A percentile compares a stretch with the other conserved stretches of the same genome.
These are phyloP conservation scores for Immersiella caudata DNA, from an alignment of 495 filamentous ascomycete species.

Conservation along the genomic window DNA sequence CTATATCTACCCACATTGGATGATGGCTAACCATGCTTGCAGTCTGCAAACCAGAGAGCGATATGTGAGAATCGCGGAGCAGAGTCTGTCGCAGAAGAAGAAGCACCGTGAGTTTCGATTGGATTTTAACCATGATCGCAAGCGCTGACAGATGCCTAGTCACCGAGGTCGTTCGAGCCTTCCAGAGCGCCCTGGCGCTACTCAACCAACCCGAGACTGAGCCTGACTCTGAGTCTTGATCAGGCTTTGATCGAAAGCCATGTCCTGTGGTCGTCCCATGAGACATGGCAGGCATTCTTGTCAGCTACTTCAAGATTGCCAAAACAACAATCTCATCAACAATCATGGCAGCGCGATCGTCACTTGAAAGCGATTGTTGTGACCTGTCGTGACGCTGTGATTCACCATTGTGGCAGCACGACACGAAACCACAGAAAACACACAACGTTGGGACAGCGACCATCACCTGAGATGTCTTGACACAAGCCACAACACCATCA, in stretches of 20 bases:
- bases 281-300: not conserved
- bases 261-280: not conserved
- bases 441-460: no score
- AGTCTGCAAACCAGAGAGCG: constrained; percentile 70
- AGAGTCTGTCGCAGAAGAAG: constrained; percentile 68
- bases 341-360: not conserved
- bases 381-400: not conserved
- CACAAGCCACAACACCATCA: not conserved
- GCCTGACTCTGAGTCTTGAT: constrained; percentile 19
- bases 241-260: not conserved
- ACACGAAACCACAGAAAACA: no score
- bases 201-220: constrained; percentile 43
- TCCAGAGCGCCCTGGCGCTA: constrained; percentile 75
- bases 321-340: not conserved
- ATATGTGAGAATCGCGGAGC: constrained; percentile 71
- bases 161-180: constrained; percentile 75
- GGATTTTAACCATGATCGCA: not conserved
- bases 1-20: not conserved
- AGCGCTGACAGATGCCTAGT: constrained; percentile 49
- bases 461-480: no score
- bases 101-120: constrained; percentile 63
- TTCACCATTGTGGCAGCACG: no score
- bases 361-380: not conserved
- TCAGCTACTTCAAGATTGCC: not conserved
- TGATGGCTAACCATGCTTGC: not conserved